These are phyloP conservation scores for Phytopythium ostracodes DNA, from an alignment of 352 stramenopile species.

Conservation along the genomic window DNA sequence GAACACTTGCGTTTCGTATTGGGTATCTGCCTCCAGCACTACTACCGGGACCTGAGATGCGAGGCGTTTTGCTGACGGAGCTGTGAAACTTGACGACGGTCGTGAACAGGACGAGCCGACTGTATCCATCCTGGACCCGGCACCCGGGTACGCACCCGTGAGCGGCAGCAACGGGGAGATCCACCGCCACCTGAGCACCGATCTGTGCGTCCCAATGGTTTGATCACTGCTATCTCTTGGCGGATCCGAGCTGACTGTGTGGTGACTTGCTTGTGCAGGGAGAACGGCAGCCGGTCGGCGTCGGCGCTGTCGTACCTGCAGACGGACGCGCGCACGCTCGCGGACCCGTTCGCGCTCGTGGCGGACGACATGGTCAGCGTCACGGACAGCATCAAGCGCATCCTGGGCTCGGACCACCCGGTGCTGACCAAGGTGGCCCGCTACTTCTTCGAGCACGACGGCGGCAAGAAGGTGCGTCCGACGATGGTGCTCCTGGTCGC, in stretches of 20 bases:
- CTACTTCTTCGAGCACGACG: constrained; percentile 94
- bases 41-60: neutral
- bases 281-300: constrained; percentile 11
- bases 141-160: constrained; percentile 48
- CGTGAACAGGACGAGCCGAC: constrained; percentile 66
- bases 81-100: neutral
- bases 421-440: constrained; percentile 95
- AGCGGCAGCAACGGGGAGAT: constrained; percentile 18
- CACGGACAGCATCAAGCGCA: constrained; percentile 93
- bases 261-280: constrained; percentile 10
- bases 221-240: neutral
- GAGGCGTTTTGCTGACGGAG: neutral
- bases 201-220: constrained; percentile 21
- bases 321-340: constrained; percentile 41
- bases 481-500: constrained; percentile 97
- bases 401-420: constrained; percentile 96
- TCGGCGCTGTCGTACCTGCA: constrained; percentile 46
- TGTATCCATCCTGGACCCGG: constrained; percentile 77
- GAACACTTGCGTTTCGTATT: neutral
- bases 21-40: neutral
- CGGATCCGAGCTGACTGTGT: neutral
- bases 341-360: constrained; percentile 94
- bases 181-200: constrained; percentile 30
- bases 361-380: constrained; percentile 89
- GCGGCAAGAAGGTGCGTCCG: constrained; percentile 98